Evolutionary conservation across 192 early-diverging fungal species (phyloP), one percentile per base, ranked within the genome.

Genomic region (Geranomyces variabilis): DNA sequence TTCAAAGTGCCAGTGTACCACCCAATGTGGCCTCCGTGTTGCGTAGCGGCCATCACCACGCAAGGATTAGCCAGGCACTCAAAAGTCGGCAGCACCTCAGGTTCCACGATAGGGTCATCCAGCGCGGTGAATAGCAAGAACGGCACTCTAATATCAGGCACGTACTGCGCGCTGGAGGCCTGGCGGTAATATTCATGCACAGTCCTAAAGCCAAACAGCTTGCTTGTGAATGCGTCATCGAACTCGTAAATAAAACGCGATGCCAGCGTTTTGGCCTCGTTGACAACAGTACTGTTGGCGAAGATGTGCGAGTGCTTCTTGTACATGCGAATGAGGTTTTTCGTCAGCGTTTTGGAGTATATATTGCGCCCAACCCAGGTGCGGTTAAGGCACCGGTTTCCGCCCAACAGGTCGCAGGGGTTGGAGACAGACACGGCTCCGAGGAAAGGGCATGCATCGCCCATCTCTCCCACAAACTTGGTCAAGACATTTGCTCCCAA

Each of bases 401-500:
- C 55, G 63, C 73, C 75, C 22, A 91, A 68, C 22, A 96, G 84
- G 69, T 96, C 93, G 74, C 86, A 95, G 15, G 95, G 96, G 69
- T 96, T 97, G 61, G 86, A 89, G 46, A 99, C 87, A 0, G 92
- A 90, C 21, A 92, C 84, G 28, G 84, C 90, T 2, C 85, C 93
- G 29, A 85, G 70, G 24, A 99, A 85, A 34, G 89, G 89, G 63
- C 90, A 93, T 17, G 83, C 79, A 26, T 84, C 84, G 19, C 91
- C 90, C 58, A 90, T 87, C 76, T 96, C 92, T n/a, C 93, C 93
- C 22, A 92, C 86, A 48, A 89, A 93, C 81, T 96, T 99, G 67
- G 91, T 89, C 41, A 99, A 63, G 49, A 99, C 86, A 73, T 99
- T 99, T 31, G 94, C 87, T 24, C 96, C 96, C 56, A 99, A 81